These are phyloP conservation scores for Theileria luwenshuni DNA, from an alignment of 169 alveolate species.

Conservation along the genomic window DNA sequence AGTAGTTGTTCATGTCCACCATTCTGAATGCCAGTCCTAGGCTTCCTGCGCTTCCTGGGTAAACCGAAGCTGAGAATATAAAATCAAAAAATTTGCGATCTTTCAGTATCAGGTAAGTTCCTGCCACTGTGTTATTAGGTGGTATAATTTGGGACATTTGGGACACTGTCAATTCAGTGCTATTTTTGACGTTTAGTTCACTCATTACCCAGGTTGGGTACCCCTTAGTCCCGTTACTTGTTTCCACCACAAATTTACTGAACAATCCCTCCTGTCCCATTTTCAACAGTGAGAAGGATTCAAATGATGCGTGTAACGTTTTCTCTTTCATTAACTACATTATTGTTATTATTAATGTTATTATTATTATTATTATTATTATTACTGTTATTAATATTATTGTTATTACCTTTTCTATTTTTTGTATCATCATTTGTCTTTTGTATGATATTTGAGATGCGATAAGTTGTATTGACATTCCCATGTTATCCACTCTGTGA, in stretches of 20 bases:
- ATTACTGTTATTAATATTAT: not conserved
- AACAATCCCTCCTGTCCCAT: conserved; percentile 33
- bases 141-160: conserved; percentile 56
- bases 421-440: conserved; percentile 46
- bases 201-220: conserved; percentile 59
- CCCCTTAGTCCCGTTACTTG: conserved; percentile 49
- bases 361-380: no score
- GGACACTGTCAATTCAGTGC: conserved; percentile 55
- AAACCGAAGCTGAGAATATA: conserved; percentile 56
- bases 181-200: conserved; percentile 35
- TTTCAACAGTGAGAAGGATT: conserved; percentile 43
- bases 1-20: conserved; percentile 56
- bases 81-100: conserved; percentile 59
- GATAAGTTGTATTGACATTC: conserved; percentile 32
- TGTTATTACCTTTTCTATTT: conserved; percentile 29
- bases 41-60: conserved; percentile 66
- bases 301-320: conserved; percentile 41
- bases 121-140: conserved; percentile 46
- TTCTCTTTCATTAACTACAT: conserved; percentile 31
- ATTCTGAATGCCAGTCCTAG: conserved; percentile 65
- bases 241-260: conserved; percentile 28
- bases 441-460: conserved; percentile 60
- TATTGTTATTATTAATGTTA: not conserved
- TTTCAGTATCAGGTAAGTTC: conserved; percentile 33
- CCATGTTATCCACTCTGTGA: conserved; percentile 41